Evolutionary conservation across 208 protist species (phyloP).

Genomic region (Jaenimonas drosophilae): DNA sequence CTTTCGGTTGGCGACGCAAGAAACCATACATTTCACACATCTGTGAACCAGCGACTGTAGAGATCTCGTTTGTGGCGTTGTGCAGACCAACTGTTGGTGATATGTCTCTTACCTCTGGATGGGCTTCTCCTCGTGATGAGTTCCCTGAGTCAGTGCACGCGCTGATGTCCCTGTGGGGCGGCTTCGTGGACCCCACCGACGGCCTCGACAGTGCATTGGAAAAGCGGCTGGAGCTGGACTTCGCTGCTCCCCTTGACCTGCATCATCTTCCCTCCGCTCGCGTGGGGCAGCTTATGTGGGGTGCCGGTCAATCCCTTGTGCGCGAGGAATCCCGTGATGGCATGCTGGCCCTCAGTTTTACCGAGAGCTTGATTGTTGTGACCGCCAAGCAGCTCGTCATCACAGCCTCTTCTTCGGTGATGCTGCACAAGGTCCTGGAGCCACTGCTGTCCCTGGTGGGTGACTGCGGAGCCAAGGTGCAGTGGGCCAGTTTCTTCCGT

Average conservation of each 20-base stretch:
- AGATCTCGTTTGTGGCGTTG: too few species aligned
- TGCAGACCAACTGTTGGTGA: too few species aligned
- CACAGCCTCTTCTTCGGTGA: conserved; percentile 34
- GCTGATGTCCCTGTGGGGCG: conserved; percentile 81
- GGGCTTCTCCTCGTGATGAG: conserved; percentile 41
- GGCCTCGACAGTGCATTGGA: conserved; percentile 50
- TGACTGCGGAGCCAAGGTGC: conserved; percentile 19
- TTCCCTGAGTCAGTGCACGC: conserved; percentile 71
- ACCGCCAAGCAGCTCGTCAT: conserved; percentile 33
- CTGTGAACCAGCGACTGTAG: too few species aligned
- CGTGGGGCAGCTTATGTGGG: conserved; percentile 23
- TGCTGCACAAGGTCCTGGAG: conserved; percentile 50
- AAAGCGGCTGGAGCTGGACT: conserved; percentile 83
- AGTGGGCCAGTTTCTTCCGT: conserved; percentile 81
- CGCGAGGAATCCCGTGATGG: conserved; percentile 8
- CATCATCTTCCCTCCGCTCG: conserved; percentile 20
- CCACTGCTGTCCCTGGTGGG: conserved; percentile 29
- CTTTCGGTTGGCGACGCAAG: too few species aligned
- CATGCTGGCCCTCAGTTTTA: conserved; percentile 35
- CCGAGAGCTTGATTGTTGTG: conserved; percentile 34
- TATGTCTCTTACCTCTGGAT: conserved; percentile 12
- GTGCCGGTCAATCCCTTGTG: conserved; percentile 24
- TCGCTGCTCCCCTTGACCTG: conserved; percentile 10
- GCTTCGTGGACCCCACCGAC: conserved; percentile 37
- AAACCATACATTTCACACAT: too few species aligned